Percentiles rank a stretch among this genome's conserved stretches.
These are phyloP conservation scores for Fusarium sp. DNA, from an alignment of 2,329 filamentous ascomycete species.

Conservation along the genomic window DNA sequence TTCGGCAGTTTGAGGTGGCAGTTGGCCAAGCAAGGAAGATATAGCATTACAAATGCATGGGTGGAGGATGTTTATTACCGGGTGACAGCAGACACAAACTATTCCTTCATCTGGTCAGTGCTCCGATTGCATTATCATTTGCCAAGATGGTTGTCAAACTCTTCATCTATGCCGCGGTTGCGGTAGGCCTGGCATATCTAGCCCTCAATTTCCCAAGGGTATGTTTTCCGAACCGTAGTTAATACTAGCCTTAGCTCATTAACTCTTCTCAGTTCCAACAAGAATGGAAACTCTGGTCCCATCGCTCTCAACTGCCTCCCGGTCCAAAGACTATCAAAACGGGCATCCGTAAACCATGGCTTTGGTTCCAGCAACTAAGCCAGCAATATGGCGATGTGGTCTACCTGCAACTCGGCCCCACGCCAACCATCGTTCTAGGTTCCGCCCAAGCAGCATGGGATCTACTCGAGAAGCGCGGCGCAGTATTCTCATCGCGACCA, in stretches of 20 bases:
- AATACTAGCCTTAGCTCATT: neutral
- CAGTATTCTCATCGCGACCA: slow-evolving; percentile 59
- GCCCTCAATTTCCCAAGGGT: slow-evolving; percentile 38
- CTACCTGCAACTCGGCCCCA: slow-evolving; percentile 58
- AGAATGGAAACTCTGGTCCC: slow-evolving; percentile 55
- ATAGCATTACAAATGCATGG: neutral
- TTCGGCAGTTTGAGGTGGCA: slow-evolving; percentile 40
- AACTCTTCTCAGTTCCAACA: slow-evolving; percentile 50
- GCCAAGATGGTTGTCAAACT: slow-evolving; percentile 18
- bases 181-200: slow-evolving; percentile 26
- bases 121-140: neutral
- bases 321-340: slow-evolving; percentile 54
- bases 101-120: neutral
- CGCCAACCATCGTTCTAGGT: slow-evolving; percentile 57
- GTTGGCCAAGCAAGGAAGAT: slow-evolving; percentile 8
- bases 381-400: slow-evolving; percentile 57
- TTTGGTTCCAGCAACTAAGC: slow-evolving; percentile 57
- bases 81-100: neutral
- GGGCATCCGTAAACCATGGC: slow-evolving; percentile 56
- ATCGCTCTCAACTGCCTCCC: slow-evolving; percentile 55
- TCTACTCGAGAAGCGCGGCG: slow-evolving; percentile 58
- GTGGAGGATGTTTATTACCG: slow-evolving; percentile 4
- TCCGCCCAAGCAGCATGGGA: slow-evolving; percentile 59
- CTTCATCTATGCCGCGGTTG: slow-evolving; percentile 4
- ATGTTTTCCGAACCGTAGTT: neutral